Evolutionary conservation across 2,329 filamentous ascomycete species (phyloP).

Genomic region (Botrytis elliptica): DNA sequence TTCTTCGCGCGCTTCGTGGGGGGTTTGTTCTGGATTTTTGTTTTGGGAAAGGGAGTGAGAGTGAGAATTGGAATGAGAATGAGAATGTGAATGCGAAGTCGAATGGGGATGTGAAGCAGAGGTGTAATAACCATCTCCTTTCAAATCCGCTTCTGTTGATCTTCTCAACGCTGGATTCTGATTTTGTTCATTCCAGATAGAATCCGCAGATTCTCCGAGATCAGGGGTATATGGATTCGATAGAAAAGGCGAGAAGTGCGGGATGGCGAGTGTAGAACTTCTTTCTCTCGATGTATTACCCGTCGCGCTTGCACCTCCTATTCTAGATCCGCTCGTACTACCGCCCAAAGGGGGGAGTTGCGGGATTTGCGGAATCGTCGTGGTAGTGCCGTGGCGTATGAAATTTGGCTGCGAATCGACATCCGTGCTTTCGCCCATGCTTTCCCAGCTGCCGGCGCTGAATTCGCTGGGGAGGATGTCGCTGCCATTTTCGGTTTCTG

Average conservation of each 20-base stretch:
- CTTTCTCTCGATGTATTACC: background rate
- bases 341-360: background rate
- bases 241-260: background rate
- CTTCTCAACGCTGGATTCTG: conserved; percentile 8
- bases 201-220: no score
- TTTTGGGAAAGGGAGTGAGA: no score
- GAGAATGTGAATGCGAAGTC: no score
- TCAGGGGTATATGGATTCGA: background rate
- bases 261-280: conserved; percentile 3
- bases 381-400: conserved; percentile 8
- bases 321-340: background rate
- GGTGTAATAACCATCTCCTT: conserved; percentile 1
- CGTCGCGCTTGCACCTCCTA: rapidly evolving
- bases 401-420: conserved; percentile 21
- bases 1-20: background rate
- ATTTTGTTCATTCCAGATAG: background rate
- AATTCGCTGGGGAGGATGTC: conserved; percentile 10
- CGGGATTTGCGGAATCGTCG: background rate
- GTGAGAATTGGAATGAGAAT: no score
- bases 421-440: conserved; percentile 3
- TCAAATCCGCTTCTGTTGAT: conserved; percentile 25
- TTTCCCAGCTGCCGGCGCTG: conserved; percentile 17
- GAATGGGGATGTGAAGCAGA: background rate
- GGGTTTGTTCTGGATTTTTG: background rate
- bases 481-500: background rate